These are phyloP conservation scores for Taiozyma sp. DNA, from an alignment of 1,139 yeast genomes.

Conservation along the genomic window DNA sequence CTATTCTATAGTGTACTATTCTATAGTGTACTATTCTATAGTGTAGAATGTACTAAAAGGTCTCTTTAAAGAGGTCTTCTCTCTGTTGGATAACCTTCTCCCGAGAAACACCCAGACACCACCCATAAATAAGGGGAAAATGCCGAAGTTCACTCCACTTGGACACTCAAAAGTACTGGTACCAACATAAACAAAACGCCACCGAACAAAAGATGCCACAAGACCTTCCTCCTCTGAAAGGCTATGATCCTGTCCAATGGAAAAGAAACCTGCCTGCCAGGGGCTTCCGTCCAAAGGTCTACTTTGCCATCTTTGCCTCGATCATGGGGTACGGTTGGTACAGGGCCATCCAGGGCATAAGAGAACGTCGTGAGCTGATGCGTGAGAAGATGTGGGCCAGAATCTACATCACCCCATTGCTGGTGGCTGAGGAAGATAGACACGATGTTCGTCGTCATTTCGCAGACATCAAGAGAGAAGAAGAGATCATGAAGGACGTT, in stretches of 20 bases:
- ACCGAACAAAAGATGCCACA: slow-evolving; percentile 31
- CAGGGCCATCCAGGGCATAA: slow-evolving; percentile 58
- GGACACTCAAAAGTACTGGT: too few species aligned
- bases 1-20: too few species aligned
- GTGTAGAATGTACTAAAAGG: too few species aligned
- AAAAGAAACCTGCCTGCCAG: slow-evolving; percentile 80
- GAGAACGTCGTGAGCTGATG: slow-evolving; percentile 70
- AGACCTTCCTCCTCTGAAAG: slow-evolving; percentile 86
- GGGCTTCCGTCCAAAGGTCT: slow-evolving; percentile 75
- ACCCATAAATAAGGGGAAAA: too few species aligned
- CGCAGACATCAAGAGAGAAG: slow-evolving; percentile 67
- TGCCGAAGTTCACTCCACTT: too few species aligned
- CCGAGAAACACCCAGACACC: too few species aligned
- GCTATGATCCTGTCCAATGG: slow-evolving; percentile 87
- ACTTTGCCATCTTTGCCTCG: slow-evolving; percentile 59
- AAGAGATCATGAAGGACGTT: slow-evolving; percentile 51
- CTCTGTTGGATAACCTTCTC: too few species aligned
- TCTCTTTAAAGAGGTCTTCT: too few species aligned
- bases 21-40: too few species aligned
- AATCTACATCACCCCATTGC: slow-evolving; percentile 64
- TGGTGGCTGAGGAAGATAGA: slow-evolving; percentile 81
- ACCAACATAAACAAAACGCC: not conserved
- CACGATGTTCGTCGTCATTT: slow-evolving; percentile 67
- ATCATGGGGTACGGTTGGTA: slow-evolving; percentile 71
- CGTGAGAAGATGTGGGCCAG: slow-evolving; percentile 80